A percentile compares a stretch with the other conserved stretches of the same genome.
phyloP scores from a whole-genome alignment of 371 early-diverging fungal genomes.

The Chytridiales sp. region DNA sequence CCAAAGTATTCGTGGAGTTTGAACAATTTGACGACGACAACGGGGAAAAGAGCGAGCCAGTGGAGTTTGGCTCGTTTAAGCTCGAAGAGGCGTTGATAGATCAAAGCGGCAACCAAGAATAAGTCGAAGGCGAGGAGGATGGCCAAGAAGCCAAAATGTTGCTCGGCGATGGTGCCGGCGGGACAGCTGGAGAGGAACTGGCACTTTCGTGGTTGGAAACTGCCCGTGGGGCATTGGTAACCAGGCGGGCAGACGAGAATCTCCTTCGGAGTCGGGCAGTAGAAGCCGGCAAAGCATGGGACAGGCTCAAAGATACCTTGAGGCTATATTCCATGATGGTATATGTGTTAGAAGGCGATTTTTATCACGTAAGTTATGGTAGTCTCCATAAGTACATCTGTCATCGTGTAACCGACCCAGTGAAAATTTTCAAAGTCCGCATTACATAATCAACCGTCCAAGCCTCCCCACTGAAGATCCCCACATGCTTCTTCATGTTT shows the following conservation, averaged over 20 bases:
- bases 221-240: conserved; percentile 38
- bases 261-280: conserved; percentile 38
- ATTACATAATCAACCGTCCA: too few species aligned
- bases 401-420: too few species aligned
- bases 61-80: background rate
- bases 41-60: background rate
- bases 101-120: conserved; percentile 16
- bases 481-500: too few species aligned
- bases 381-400: too few species aligned
- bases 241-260: conserved; percentile 37
- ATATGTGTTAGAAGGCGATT: background rate
- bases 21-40: too few species aligned
- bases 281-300: conserved; percentile 42
- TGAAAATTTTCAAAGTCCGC: too few species aligned
- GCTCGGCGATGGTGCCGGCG: conserved; percentile 9
- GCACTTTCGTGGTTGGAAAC: conserved; percentile 14
- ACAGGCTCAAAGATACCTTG: conserved; percentile 29
- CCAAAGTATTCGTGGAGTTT: too few species aligned
- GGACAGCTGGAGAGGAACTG: conserved; percentile 20
- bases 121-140: conserved; percentile 24
- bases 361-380: too few species aligned
- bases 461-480: too few species aligned
- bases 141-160: conserved; percentile 23
- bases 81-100: conserved; percentile 10
- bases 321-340: conserved; percentile 3